Base-by-base conservation (phyloP, 225 moss, liverwort and hornwort genomes). In the Bryum argenteum region DNA sequence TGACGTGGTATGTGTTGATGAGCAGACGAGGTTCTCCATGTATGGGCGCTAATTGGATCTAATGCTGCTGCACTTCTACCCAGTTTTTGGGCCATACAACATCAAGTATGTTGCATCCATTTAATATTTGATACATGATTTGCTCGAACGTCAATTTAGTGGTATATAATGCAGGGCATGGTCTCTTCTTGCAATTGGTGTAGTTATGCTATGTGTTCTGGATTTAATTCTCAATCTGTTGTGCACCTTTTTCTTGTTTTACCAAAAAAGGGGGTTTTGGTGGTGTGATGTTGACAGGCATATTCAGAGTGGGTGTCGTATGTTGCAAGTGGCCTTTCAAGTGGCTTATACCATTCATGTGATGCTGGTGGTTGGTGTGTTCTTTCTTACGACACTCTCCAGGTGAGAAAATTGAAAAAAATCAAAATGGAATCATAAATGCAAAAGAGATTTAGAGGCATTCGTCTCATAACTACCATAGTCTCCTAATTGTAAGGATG, bases 361-460 rank as follows among this genome's bases (percentile, higher is more conserved):
- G 97, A 98, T 82, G 89, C 92, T 11, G 94, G 97, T 24, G 97
- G 97, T 57, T 98, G 90, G 94, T 98, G 97, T 11, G 92, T 80
- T 63, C 77, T 98, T 50, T 85, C 92, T 1, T 98, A 83, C 20
- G 84, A 87, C 54, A 94, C 97, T 21, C 88, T 98, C 66, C 94
- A 98, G 92, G 97, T 98, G 67, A 23, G 73, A 28, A 63, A 62
- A 62, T 3, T n/a, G 21, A 6, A 28, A 2, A 2, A 28, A 28
- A 28, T 28, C 3, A 28, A 33, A 33, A 33, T 33, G 3, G 33
- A 6, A 33, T 3, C 7, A 33, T 2, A 33, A 33, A 2, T 33
- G 33, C 33, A 33, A 33, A 33, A 33, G 33, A 3, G 5, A n/a
- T n/a, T n/a, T 5, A 5, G 5, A 28, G 3, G 28, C 5, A 28